Evolutionary conservation across 805 yeast species (phyloP), one percentile per base, ranked within the genome.

Genomic region (Candida sphagnicola): DNA sequence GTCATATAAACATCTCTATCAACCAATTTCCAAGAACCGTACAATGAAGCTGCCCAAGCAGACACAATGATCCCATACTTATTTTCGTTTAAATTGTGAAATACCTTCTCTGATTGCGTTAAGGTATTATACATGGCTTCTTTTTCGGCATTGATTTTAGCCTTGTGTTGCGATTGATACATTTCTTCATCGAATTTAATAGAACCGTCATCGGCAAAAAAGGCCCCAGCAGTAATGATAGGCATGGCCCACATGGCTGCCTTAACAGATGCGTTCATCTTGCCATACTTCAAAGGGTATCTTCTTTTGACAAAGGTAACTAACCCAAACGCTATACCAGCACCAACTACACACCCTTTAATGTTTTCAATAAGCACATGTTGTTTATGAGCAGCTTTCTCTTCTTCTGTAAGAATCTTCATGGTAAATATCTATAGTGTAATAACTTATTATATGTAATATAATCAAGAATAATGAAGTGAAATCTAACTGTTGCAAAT

Each of bases 41-140:
- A 85, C 67, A 85, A 62, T 3, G 91, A 81, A 16, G 78, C 84
- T 4, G 86, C 89, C 95, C 95, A 85, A 6, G 83, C 74, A 40
- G 77, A 80, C 15, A 81, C 75, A 47, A 85, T 79, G 47, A 83
- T 72, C 55, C 74, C 73, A 59, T 84, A 85, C 57, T 81, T 83
- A 64, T 80, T 67, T 39, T 67, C 74, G 31, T 74, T 63, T 21
- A 76, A 59, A 29, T 67, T 55, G 39, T 76, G 76, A 32, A 78
- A 60, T 2, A 65, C 23, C 55, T 78, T 78, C 31, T 82, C 82
- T 5, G 61, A 50, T 2, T 61, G 26, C 2, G 83, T 61, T 41
- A 82, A 54, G 3, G 60, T 47, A 16, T 72, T 59, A 82, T 85
- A 80, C 52, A 74, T 67, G 40, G 60, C 61, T 45, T 68, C 62